Percentiles rank a stretch among this genome's conserved stretches.
These are phyloP conservation scores for Colletotrichum navitas DNA, from an alignment of 2,329 filamentous ascomycete species.

Conservation along the genomic window DNA sequence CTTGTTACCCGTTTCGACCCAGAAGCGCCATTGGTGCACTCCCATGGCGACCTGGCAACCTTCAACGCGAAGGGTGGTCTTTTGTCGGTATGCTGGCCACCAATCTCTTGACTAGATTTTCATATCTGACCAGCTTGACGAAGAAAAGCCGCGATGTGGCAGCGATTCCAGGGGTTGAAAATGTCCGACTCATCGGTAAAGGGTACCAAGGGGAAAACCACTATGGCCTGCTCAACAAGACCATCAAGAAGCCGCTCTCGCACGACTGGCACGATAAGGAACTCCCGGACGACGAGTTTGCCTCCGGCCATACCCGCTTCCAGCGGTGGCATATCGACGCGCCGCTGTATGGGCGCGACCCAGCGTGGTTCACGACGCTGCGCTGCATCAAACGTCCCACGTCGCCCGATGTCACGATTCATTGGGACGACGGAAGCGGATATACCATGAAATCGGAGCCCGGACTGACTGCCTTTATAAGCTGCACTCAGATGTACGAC, in stretches of 20 bases:
- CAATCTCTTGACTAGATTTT: background rate
- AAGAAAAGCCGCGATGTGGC: constrained; percentile 48
- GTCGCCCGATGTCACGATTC: constrained; percentile 52
- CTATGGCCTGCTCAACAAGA: constrained; percentile 56
- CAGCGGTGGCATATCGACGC: constrained; percentile 64
- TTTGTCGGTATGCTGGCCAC: constrained; percentile 48
- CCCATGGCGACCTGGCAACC: constrained; percentile 56
- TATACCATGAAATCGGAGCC: constrained; percentile 57
- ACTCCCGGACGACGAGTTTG: constrained; percentile 52
- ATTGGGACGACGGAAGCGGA: constrained; percentile 58
- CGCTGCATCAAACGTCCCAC: constrained; percentile 55
- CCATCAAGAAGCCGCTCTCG: constrained; percentile 47
- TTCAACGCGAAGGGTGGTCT: constrained; percentile 57
- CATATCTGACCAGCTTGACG: background rate
- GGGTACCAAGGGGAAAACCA: constrained; percentile 59
- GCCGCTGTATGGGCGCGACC: constrained; percentile 56
- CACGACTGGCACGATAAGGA: constrained; percentile 55
- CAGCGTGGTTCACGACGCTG: constrained; percentile 58
- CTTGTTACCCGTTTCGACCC: constrained; percentile 59
- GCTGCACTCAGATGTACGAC: constrained; percentile 56
- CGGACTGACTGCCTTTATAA: constrained; percentile 59
- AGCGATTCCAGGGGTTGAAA: constrained; percentile 57
- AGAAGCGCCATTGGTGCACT: constrained; percentile 55
- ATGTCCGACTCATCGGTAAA: constrained; percentile 60
- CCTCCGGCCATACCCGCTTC: constrained; percentile 58